Evolutionary conservation across 2,329 filamentous ascomycete genomes (phyloP).

Genomic region (Stagonosporopsis chrysanthemi): DNA sequence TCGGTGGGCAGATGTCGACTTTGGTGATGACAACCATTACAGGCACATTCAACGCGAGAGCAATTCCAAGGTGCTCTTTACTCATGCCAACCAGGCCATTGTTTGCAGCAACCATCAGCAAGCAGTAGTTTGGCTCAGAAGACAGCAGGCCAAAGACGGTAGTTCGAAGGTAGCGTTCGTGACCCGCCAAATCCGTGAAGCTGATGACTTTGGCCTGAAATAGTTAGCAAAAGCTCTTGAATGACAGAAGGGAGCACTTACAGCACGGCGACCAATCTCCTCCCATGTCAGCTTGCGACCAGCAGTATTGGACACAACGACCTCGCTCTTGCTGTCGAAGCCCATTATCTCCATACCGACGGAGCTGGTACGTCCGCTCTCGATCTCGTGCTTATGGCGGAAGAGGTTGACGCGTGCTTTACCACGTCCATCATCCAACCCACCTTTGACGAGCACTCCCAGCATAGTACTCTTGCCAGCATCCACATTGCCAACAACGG

Average conservation of each 20-base stretch:
- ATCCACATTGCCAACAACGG: conserved; percentile 97
- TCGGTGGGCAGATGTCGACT: conserved; percentile 96
- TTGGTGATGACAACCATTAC: conserved; percentile 99
- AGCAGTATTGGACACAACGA: conserved; percentile 81
- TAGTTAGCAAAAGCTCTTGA: conserved; percentile 18
- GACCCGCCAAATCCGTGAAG: conserved; percentile 93
- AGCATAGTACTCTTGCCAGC: conserved; percentile 97
- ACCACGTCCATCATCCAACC: conserved; percentile 91
- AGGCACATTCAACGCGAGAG: conserved; percentile 91
- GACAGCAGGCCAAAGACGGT: conserved; percentile 95
- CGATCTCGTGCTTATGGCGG: conserved; percentile 96
- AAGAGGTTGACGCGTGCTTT: conserved; percentile 95
- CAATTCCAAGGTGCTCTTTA: conserved; percentile 96
- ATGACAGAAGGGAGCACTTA: conserved; percentile 28
- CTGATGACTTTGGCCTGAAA: conserved; percentile 84
- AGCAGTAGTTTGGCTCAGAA: conserved; percentile 94
- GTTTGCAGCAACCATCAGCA: conserved; percentile 98
- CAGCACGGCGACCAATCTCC: conserved; percentile 92
- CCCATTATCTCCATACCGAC: conserved; percentile 98
- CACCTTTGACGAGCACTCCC: conserved; percentile 93
- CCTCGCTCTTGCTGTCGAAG: conserved; percentile 85
- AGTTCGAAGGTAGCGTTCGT: conserved; percentile 93
- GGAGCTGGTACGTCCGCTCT: conserved; percentile 92
- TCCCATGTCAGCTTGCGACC: conserved; percentile 94
- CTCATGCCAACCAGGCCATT: conserved; percentile 98